These are phyloP conservation scores for Ophiosphaerella korrae DNA, from an alignment of 2,329 filamentous ascomycete species.

Conservation along the genomic window DNA sequence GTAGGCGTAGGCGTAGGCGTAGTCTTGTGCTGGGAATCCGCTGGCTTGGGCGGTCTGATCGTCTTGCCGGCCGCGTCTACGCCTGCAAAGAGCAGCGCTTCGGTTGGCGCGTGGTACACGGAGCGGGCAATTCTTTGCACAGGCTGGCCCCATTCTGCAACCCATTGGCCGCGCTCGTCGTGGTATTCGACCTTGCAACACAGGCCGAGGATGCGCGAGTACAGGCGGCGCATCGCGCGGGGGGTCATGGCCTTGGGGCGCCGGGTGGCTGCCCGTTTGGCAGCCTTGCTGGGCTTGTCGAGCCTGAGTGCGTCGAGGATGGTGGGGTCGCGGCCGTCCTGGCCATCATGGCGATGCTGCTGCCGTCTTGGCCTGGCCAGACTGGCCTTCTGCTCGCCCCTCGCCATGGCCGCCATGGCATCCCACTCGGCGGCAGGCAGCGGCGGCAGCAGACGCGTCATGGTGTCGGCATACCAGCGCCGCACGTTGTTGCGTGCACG, in stretches of 20 bases:
- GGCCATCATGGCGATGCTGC: background rate
- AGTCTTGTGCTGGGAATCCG: background rate
- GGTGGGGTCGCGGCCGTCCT: conserved; percentile 1
- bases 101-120: conserved; percentile 21
- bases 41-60: conserved; percentile 3
- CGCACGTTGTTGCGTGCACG: conserved; percentile 51
- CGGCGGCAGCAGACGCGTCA: conserved; percentile 52
- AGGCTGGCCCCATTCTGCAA: conserved; percentile 30
- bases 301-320: conserved; percentile 26
- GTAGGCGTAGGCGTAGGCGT: conserved; percentile 13
- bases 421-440: conserved; percentile 53
- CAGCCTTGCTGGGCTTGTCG: conserved; percentile 33
- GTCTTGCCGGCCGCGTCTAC: conserved; percentile 28
- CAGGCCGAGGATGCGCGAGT: conserved; percentile 48
- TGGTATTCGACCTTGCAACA: conserved; percentile 52
- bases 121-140: conserved; percentile 11
- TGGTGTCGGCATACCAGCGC: conserved; percentile 51
- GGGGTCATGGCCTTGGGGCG: conserved; percentile 47
- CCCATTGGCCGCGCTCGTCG: conserved; percentile 31
- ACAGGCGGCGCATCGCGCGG: conserved; percentile 54
- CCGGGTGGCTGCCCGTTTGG: conserved; percentile 25
- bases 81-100: conserved; percentile 35
- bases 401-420: conserved; percentile 47
- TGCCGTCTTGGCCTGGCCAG: conserved; percentile 27
- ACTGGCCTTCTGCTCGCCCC: conserved; percentile 37